Conservation (phyloP, 805 yeast genomes). For the Candida tibetensis region DNA sequence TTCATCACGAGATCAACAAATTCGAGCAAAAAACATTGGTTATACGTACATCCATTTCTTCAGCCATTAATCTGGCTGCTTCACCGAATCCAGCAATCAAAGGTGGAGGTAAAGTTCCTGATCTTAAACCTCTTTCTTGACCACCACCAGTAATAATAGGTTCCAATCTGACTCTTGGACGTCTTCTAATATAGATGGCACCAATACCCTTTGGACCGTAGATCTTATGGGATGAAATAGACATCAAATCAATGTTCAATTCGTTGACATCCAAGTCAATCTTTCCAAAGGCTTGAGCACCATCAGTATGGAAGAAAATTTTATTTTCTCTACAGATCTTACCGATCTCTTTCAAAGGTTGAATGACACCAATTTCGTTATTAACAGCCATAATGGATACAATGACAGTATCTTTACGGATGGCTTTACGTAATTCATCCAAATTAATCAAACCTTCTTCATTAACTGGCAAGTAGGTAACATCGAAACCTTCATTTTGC, state of each 20-base stretch:
- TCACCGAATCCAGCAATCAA: conserved; percentile 95
- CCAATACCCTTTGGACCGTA: conserved; percentile 99
- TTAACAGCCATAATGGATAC: conserved; percentile 97
- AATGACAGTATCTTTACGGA: conserved; percentile 85
- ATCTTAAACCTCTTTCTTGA: conserved; percentile 96
- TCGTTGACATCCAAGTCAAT: conserved; percentile 89
- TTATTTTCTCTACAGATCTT: conserved; percentile 78
- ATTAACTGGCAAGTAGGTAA: conserved; percentile 85
- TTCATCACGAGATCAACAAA: too few relatives aligned
- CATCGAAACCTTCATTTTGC: conserved; percentile 96
- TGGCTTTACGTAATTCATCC: conserved; percentile 74
- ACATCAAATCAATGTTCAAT: conserved; percentile 87
- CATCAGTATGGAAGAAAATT: conserved; percentile 96
- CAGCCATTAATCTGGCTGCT: conserved; percentile 80
- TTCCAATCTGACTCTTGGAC: conserved; percentile 96
- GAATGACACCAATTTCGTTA: conserved; percentile 97
- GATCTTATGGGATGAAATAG: conserved; percentile 92
- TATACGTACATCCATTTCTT: conserved; percentile 52
- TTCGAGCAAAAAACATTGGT: background rate
- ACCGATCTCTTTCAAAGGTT: conserved; percentile 94
- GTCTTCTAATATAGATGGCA: conserved; percentile 91
- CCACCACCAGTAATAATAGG: conserved; percentile 98
- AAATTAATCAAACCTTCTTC: conserved; percentile 76
- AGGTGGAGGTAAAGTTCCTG: conserved; percentile 98
- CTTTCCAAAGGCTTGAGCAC: conserved; percentile 96